Evolutionary conservation across 1,284 basidiomycete genomes (phyloP).

Genomic region (Sporisorium sorghi): DNA sequence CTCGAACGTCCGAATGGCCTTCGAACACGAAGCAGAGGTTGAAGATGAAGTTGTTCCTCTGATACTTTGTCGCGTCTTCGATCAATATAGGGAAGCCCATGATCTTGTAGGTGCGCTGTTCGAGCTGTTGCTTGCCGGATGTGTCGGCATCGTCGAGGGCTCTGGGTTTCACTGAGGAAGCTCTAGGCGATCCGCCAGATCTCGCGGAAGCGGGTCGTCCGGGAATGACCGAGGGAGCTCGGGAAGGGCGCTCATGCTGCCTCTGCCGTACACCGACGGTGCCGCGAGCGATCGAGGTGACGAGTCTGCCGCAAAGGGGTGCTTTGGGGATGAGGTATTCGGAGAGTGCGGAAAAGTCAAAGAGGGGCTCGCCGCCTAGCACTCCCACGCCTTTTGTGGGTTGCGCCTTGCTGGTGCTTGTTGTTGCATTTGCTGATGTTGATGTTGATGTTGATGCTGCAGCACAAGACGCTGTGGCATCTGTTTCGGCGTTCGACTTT

Average conservation of each 20-base stretch:
- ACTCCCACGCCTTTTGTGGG: constrained; percentile 5
- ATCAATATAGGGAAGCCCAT: constrained; percentile 62
- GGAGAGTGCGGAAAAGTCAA: constrained; percentile 89
- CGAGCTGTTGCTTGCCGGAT: constrained; percentile 9
- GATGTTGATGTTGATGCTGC: not conserved
- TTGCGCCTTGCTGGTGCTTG: constrained; percentile 14
- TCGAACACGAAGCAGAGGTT: constrained; percentile 95
- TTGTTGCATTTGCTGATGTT: constrained; percentile 3
- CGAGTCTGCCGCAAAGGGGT: constrained; percentile 86
- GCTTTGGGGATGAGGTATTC: constrained; percentile 93
- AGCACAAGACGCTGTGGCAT: not conserved
- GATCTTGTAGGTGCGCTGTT: constrained; percentile 61
- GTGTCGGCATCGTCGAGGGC: not conserved
- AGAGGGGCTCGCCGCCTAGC: constrained; percentile 72
- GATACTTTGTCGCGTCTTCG: constrained; percentile 59
- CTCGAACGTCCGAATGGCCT: constrained; percentile 83
- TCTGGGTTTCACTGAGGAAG: constrained; percentile 18
- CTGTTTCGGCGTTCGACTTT: constrained; percentile 10
- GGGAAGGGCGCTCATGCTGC: constrained; percentile 8
- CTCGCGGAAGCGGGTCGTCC: constrained; percentile 22
- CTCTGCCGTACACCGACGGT: constrained; percentile 10
- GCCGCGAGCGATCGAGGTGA: constrained; percentile 72
- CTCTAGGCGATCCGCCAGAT: constrained; percentile 23
- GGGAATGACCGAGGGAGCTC: constrained; percentile 18
- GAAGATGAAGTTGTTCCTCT: constrained; percentile 80